Evolutionary conservation across 441 rosid species (phyloP).

Genomic region (Gossypium gossypioides): DNA sequence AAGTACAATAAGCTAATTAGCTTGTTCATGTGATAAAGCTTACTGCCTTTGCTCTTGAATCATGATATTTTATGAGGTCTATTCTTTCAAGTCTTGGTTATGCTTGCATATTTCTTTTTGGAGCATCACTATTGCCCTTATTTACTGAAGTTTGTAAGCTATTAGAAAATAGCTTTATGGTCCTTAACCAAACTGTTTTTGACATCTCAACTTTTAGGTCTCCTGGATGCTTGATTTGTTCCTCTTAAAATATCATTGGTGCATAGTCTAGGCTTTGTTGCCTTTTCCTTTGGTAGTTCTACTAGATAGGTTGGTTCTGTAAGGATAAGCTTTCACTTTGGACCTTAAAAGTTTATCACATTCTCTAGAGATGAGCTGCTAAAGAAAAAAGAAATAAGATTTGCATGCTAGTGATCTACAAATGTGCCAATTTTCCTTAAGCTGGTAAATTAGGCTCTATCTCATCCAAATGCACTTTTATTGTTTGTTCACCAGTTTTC

Average conservation of each 20-base stretch:
- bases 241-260: neutral
- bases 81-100: neutral
- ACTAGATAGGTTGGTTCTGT: neutral
- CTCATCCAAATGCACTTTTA: neutral
- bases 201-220: neutral
- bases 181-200: conserved; percentile 1
- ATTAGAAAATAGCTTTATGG: neutral
- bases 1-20: neutral
- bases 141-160: conserved; percentile 1
- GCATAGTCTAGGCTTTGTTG: neutral
- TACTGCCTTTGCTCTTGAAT: neutral
- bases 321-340: neutral
- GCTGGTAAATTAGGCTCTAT: neutral
- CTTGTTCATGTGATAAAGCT: neutral
- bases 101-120: neutral
- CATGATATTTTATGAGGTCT: neutral
- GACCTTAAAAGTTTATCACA: neutral
- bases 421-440: neutral
- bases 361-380: neutral
- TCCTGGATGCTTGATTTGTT: neutral
- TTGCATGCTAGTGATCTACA: neutral
- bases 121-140: neutral
- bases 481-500: neutral
- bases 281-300: neutral
- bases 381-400: neutral